Percentiles rank a stretch among this genome's conserved stretches.
Conservation (phyloP, 768 basidiomycete genomes). For the Dioszegia hungarica region DNA sequence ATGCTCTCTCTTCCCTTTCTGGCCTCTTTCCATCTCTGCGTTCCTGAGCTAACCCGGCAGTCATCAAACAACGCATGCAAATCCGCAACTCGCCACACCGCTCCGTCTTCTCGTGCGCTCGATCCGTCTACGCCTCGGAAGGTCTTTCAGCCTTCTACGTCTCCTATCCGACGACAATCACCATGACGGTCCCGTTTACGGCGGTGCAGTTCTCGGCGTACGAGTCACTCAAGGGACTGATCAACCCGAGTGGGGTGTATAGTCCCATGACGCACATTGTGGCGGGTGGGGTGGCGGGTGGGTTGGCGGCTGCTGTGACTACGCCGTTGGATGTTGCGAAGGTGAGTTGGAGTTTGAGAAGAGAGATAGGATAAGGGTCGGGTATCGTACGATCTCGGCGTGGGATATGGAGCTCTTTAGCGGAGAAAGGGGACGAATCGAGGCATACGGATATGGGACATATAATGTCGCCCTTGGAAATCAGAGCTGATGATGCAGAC, state of each 20-base stretch:
- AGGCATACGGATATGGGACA: no score
- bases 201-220: constrained; percentile 97
- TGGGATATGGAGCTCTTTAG: no score
- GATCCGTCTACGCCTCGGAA: constrained; percentile 75
- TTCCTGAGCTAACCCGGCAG: constrained; percentile 53
- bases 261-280: constrained; percentile 89
- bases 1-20: no score
- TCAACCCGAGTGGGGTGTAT: constrained; percentile 82
- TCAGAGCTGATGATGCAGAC: constrained; percentile 52
- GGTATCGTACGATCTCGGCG: no score
- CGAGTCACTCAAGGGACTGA: constrained; percentile 77
- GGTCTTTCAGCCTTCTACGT: constrained; percentile 91
- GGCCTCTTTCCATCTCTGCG: no score
- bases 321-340: constrained; percentile 97
- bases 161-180: constrained; percentile 95
- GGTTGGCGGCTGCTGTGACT: constrained; percentile 88
- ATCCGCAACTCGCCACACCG: constrained; percentile 87
- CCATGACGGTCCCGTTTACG: constrained; percentile 95
- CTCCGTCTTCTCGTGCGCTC: constrained; percentile 78
- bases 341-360: constrained; percentile 27
- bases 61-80: constrained; percentile 99
- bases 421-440: no score
- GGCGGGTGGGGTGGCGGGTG: constrained; percentile 88
- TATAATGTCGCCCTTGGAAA: not conserved
- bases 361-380: not conserved